Evolutionary conservation across 2,329 filamentous ascomycete species (phyloP).

Genomic region (Colletotrichum eremochloae): DNA sequence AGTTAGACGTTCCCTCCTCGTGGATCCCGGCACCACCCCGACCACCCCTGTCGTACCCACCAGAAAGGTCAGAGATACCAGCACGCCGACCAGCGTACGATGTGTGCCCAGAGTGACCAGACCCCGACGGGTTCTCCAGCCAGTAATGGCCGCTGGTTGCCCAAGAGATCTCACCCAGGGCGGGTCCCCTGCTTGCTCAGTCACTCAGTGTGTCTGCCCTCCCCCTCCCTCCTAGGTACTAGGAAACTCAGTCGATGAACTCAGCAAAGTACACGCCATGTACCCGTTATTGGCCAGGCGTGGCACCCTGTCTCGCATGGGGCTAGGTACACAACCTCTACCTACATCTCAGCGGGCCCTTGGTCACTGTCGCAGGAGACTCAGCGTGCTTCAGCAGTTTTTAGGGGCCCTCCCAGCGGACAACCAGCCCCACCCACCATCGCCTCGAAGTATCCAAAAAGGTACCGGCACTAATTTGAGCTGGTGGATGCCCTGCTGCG

Average conservation of each 20-base stretch:
- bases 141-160: conserved; percentile 36
- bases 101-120: conserved; percentile 16
- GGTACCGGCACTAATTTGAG: conserved; percentile 36
- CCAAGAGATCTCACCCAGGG: conserved; percentile 33
- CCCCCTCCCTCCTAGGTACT: conserved; percentile 24
- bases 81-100: conserved; percentile 15
- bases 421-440: not conserved
- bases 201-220: conserved; percentile 11
- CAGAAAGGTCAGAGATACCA: conserved; percentile 29
- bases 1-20: conserved; percentile 19
- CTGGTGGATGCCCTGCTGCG: conserved; percentile 32
- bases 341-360: not conserved
- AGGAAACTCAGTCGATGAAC: conserved; percentile 40
- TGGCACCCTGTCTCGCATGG: conserved; percentile 38
- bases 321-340: conserved; percentile 21
- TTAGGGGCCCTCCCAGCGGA: conserved; percentile 12
- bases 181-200: conserved; percentile 33
- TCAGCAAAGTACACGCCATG: conserved; percentile 40
- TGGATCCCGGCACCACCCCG: conserved; percentile 20
- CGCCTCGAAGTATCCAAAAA: not conserved
- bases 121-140: conserved; percentile 18
- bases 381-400: conserved; percentile 14
- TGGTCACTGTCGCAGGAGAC: not conserved
- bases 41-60: conserved; percentile 25
- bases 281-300: conserved; percentile 36